A percentile compares a stretch with the other conserved stretches of the same genome.
Evolutionary conservation across 2,329 filamentous ascomycete species (phyloP).

Genomic region (Aspergillus quadricinctus): DNA sequence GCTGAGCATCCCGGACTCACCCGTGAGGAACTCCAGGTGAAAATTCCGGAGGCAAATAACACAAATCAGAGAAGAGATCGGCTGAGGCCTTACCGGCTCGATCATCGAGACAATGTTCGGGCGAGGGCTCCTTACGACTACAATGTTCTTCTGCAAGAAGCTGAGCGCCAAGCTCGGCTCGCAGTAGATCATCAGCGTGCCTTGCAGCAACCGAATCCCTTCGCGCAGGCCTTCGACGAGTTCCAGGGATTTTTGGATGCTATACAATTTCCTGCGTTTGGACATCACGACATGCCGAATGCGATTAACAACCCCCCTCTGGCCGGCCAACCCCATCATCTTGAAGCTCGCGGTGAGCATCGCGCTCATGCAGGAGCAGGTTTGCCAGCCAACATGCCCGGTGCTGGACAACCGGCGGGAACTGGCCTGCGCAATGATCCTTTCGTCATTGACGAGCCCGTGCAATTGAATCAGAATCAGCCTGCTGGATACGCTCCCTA

Average conservation of each 20-base stretch:
- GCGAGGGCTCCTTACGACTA: background rate
- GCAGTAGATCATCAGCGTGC: background rate
- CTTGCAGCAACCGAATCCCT: background rate
- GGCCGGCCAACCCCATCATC: background rate
- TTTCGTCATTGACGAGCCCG: background rate
- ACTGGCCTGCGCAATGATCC: background rate
- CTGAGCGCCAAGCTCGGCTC: background rate
- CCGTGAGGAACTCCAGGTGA: slow-evolving; percentile 17
- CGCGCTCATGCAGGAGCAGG: background rate
- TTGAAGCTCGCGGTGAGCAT: background rate
- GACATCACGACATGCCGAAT: background rate
- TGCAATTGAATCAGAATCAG: background rate
- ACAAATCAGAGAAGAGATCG: background rate
- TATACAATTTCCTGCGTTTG: background rate
- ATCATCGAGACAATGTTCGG: background rate
- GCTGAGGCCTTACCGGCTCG: background rate
- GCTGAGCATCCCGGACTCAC: slow-evolving; percentile 20
- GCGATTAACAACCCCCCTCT: background rate
- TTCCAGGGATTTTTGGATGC: background rate
- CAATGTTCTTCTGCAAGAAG: background rate
- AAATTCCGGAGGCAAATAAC: slow-evolving; percentile 1
- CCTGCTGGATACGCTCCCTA: background rate
- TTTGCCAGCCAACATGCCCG: background rate
- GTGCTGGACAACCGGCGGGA: background rate
- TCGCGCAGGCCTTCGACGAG: background rate